Conservation (phyloP, 441 rosid genomes). For the Populus hybrid region DNA sequence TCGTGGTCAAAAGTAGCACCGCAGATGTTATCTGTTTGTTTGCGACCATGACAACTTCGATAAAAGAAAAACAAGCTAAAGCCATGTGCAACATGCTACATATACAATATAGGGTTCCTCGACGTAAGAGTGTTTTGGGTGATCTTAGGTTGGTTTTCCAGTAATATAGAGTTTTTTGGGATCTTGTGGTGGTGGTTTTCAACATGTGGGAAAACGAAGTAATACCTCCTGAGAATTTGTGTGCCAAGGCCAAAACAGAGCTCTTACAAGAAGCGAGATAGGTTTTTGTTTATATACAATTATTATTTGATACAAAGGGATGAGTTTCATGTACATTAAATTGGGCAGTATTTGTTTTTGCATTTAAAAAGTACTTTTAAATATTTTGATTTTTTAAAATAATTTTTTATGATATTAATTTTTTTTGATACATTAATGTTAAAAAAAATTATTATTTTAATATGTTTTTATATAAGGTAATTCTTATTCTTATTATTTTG, state of each 20-base stretch:
- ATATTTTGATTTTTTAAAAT: no score
- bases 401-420: no score
- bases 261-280: background rate
- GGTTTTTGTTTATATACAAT: background rate
- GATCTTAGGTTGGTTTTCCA: background rate
- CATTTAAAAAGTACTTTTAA: no score
- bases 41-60: background rate
- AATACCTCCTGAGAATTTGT: background rate
- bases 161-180: background rate
- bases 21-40: background rate
- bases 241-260: background rate
- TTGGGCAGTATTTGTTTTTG: no score
- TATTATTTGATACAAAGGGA: background rate
- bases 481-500: no score
- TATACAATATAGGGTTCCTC: background rate
- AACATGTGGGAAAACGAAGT: no score
- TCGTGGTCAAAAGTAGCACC: constrained; percentile 46
- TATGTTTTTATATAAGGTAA: no score
- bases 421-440: no score
- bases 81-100: background rate
- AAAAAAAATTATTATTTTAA: no score
- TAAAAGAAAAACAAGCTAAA: background rate
- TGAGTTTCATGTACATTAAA: background rate
- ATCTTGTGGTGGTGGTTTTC: background rate
- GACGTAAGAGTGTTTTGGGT: background rate